Evolutionary conservation across 345 rosid species (phyloP).

Genomic region (Heritiera littoralis): DNA sequence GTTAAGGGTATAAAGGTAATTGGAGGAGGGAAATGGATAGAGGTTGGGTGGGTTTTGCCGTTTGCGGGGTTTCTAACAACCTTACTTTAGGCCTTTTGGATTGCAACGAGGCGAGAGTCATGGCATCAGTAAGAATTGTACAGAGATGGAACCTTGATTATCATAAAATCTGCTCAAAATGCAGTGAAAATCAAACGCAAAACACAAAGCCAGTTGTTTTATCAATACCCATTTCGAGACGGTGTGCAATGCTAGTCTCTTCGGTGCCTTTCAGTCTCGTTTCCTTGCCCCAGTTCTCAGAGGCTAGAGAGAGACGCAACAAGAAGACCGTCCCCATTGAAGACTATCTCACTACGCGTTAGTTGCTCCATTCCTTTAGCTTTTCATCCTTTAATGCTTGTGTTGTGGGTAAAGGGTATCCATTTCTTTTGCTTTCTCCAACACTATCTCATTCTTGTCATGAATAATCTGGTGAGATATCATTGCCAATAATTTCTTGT

Average conservation of each 20-base stretch:
- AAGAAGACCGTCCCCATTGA: constrained; percentile 69
- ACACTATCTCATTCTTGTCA: not conserved
- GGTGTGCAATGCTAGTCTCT: constrained; percentile 51
- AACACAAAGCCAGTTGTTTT: constrained; percentile 30
- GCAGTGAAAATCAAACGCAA: constrained; percentile 24
- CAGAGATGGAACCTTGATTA: constrained; percentile 30
- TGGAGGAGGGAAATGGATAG: constrained; percentile 20
- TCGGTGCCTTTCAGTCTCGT: constrained; percentile 47
- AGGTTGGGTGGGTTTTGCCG: not conserved
- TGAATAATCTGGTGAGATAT: not conserved
- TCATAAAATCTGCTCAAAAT: constrained; percentile 26
- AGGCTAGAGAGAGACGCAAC: constrained; percentile 83
- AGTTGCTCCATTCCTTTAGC: constrained; percentile 27
- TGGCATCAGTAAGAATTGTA: constrained; percentile 47
- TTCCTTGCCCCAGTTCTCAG: constrained; percentile 49
- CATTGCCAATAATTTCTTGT: not conserved
- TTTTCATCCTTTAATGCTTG: not conserved
- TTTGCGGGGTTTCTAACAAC: constrained; percentile 15
- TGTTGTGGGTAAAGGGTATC: not conserved
- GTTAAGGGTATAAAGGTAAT: constrained; percentile 32
- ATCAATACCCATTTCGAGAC: constrained; percentile 57
- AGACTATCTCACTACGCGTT: constrained; percentile 65
- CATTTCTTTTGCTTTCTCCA: not conserved
- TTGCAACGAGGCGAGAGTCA: constrained; percentile 9
- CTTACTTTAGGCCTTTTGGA: constrained; percentile 14